Conservation (phyloP, 768 basidiomycete species). For the Phaeotremella fagi region DNA sequence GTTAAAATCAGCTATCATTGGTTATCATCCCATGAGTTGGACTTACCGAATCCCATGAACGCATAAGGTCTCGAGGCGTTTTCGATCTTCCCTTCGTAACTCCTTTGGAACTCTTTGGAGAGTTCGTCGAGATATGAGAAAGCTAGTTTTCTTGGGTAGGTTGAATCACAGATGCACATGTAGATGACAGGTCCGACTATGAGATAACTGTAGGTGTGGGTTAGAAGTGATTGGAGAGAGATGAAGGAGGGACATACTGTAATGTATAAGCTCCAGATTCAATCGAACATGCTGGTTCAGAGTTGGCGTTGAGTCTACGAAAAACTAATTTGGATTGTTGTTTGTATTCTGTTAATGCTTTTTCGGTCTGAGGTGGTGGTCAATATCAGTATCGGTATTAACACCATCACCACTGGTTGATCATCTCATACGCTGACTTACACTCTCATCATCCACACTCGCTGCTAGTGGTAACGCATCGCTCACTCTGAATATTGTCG, state of each 20-base stretch:
- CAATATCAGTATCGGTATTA: background rate
- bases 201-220: conserved; percentile 65
- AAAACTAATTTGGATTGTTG: conserved; percentile 97
- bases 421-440: too few relatives aligned
- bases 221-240: background rate
- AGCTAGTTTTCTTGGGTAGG: conserved; percentile 92
- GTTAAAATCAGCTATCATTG: background rate
- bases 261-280: conserved; percentile 93
- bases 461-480: conserved; percentile 75
- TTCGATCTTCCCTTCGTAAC: conserved; percentile 91
- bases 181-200: conserved; percentile 92
- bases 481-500: conserved; percentile 46
- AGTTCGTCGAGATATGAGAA: conserved; percentile 97
- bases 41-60: conserved; percentile 92
- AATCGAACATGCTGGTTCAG: conserved; percentile 93
- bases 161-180: conserved; percentile 90
- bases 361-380: conserved; percentile 67
- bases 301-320: conserved; percentile 84
- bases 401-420: background rate
- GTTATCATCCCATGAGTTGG: background rate
- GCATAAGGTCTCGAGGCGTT: conserved; percentile 93
- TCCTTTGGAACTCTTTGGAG: conserved; percentile 87
- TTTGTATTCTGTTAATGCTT: conserved; percentile 91
- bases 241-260: conserved; percentile 62
- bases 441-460: conserved; percentile 95